A percentile compares a stretch with the other conserved stretches of the same genome.
These are phyloP conservation scores for Penstemon davidsonii DNA, from an alignment of 257 asterid species.

Conservation along the genomic window DNA sequence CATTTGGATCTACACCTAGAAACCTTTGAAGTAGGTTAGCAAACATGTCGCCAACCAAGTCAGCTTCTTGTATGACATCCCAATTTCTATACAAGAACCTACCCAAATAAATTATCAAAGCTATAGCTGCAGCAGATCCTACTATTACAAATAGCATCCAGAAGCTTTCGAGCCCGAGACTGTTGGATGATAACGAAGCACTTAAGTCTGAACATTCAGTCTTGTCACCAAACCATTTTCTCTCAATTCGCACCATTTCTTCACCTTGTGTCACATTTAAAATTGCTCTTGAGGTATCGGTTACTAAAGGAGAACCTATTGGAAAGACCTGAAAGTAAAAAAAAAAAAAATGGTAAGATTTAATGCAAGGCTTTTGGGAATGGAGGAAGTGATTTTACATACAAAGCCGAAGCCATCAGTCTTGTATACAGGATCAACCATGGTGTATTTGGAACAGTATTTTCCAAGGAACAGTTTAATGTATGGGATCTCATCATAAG, in stretches of 20 bases:
- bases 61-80: neutral
- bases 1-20: no score
- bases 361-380: neutral
- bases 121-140: constrained; percentile 26
- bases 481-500: constrained; percentile 43
- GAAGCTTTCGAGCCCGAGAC: neutral
- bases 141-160: neutral
- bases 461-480: constrained; percentile 32
- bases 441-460: constrained; percentile 32
- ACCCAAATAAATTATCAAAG: constrained; percentile 25
- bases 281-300: constrained; percentile 56
- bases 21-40: no score
- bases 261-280: constrained; percentile 46
- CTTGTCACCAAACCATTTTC: constrained; percentile 37
- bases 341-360: constrained; percentile 7
- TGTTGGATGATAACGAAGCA: neutral
- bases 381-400: constrained; percentile 12
- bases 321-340: constrained; percentile 54
- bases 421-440: constrained; percentile 32
- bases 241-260: constrained; percentile 43
- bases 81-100: constrained; percentile 31
- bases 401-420: constrained; percentile 46
- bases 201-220: constrained; percentile 25
- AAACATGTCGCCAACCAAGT: no score
- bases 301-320: constrained; percentile 52